These are phyloP conservation scores for Citrus inodora DNA, from an alignment of 345 rosid species.

Conservation along the genomic window DNA sequence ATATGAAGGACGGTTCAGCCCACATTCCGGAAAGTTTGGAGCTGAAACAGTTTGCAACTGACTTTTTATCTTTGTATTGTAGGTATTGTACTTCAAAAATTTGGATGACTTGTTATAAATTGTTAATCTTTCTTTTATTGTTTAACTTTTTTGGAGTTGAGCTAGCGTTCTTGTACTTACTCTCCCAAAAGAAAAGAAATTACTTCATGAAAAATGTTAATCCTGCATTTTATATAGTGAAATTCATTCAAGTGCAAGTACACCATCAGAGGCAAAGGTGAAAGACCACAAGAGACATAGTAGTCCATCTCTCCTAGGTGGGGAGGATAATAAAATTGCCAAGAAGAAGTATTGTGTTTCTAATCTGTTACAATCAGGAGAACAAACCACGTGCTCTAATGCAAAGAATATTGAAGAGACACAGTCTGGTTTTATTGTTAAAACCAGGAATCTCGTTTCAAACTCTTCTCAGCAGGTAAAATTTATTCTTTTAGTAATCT, in stretches of 20 bases:
- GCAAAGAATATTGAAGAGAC: constrained; percentile 39
- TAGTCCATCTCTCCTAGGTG: constrained; percentile 36
- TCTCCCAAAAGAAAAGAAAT: neutral
- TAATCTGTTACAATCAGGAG: constrained; percentile 24
- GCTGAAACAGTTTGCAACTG: constrained; percentile 66
- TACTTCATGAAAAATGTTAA: constrained; percentile 9
- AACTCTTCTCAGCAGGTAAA: constrained; percentile 45
- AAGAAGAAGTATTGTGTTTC: constrained; percentile 50
- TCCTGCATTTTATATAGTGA: constrained; percentile 46
- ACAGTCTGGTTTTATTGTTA: constrained; percentile 29
- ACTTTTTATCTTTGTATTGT: constrained; percentile 87
- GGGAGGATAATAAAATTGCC: constrained; percentile 35
- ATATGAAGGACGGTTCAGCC: constrained; percentile 19
- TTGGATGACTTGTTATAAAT: constrained; percentile 1
- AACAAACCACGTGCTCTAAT: constrained; percentile 21
- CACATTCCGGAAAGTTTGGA: constrained; percentile 40
- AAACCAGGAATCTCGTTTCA: constrained; percentile 25
- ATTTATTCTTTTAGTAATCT: neutral
- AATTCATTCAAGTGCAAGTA: constrained; percentile 45
- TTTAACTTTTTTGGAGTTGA: neutral
- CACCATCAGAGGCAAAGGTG: constrained; percentile 39
- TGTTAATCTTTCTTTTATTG: constrained; percentile 7
- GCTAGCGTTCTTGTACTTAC: neutral
- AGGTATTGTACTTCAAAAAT: constrained; percentile 44
- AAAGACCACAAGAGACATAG: constrained; percentile 53